Base-by-base conservation (phyloP, 306 rosid species). In the Castanea mollissima region DNA sequence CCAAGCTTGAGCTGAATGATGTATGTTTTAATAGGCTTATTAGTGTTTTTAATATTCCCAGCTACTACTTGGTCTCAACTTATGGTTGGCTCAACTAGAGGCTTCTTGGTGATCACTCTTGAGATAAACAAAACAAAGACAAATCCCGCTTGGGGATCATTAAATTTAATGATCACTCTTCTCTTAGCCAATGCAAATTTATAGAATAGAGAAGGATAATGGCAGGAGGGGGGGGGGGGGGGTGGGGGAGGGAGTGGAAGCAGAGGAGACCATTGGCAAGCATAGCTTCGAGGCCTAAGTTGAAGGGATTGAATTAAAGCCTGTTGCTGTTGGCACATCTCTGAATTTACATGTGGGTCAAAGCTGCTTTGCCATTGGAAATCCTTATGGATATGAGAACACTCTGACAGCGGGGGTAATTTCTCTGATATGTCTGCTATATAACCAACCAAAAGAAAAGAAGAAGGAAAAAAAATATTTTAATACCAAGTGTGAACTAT, bases 281-380 rank as follows among this genome's bases (percentile, higher is more conserved):
- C 52, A 46, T 46, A 46, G 12, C 52, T 46, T 46, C 15, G 0
- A 46, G 14, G 52, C 52, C 52, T 46, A 46, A 46, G 89, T 90
- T 78, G 92, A 84, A 64, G 97, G 92, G 62, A 79, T 83, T 13
- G 85, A 91, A 62, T 32, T 94, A 77, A 88, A 90, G 87, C 99
- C 99, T 16, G 86, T 78, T 38, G 86, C 74, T 74, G 79, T 94
- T 29, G 99, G 99, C 67, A 87, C 87, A 70, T 94, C 99, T 38
- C 79, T 80, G 27, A 87, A 86, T 55, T 79, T 94, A 83, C 97
- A 21, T 78, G 99, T 94, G 78, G 99, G 99, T 54, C 99, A 94
- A 87, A 94, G 93, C 83, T 92, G 99, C 91, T 94, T 86, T 78
- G 97, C 99, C 79, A 92, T 94, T 81, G 99, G 99, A 75, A 94